Evolutionary conservation across 2,329 filamentous ascomycete species (phyloP), one percentile per base, ranked within the genome.

Genomic region (Boeremia lycopersici): DNA sequence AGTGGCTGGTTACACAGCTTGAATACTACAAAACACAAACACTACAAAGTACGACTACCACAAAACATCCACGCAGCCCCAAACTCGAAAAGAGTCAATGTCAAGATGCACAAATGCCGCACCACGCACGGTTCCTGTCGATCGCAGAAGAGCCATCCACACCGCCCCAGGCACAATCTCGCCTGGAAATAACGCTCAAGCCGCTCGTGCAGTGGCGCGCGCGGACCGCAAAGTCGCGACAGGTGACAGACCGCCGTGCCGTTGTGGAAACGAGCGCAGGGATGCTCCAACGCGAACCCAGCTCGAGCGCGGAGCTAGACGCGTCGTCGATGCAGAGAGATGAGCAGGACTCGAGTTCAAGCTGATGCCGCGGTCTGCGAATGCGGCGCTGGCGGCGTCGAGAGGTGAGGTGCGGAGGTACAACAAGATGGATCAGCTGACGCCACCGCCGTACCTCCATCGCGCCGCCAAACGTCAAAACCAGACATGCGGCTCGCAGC

Each of bases 221-320:
- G 29, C 19, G 19, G 19, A 31, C n/a, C 6, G 15, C 28, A 42
- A 49, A 25, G 30, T 44, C 23, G 9, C 33, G 48, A 44, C 43
- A 52, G 19, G 34, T 51, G 33, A 46, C 41, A 45, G n/a, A 23
- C 17, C 30, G 17, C 44, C 43, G 50, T 48, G 50, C 44, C 44
- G 39, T 9, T 6, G 51, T 29, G 26, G 38, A 33, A 43, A n/a
- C 28, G 31, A 34, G 8, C 13, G 17, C 44, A 33, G 34, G 39
- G 39, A 43, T 48, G 28, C 6, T 39, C 10, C 17, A 23, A 44
- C 34, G 28, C 19, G 34, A 39, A 34, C 15, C 6, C 39, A 12
- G 44, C 44, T 43, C 44, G 33, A 34, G 51, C 33, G 19, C n/a
- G 28, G 29, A 42, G 33, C 34, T 44, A 53, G 33, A 29, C 9